These are phyloP conservation scores for Candida gorgasii DNA, from an alignment of 805 yeast genomes.

Conservation along the genomic window DNA sequence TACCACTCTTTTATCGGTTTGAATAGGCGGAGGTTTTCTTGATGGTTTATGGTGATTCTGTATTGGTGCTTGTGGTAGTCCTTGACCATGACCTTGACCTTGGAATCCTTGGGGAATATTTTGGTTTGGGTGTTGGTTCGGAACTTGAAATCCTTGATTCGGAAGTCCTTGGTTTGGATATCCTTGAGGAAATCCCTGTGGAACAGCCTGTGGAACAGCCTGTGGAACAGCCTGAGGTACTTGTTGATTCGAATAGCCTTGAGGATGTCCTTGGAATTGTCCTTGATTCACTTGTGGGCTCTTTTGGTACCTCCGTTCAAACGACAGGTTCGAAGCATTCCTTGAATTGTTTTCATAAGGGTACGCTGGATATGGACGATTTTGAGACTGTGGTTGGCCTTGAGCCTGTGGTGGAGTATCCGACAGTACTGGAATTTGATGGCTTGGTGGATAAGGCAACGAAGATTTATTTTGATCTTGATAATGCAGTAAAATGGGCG, in stretches of 20 bases:
- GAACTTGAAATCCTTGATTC: slow-evolving; percentile 1
- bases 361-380: slow-evolving; percentile 1
- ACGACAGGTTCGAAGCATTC: slow-evolving; percentile 5
- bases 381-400: slow-evolving; percentile 11
- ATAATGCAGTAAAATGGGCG: slow-evolving; percentile 12
- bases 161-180: neutral
- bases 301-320: slow-evolving; percentile 1
- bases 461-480: slow-evolving; percentile 13
- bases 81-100: no score
- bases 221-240: no score
- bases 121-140: neutral
- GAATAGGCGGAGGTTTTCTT: slow-evolving; percentile 12
- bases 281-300: neutral
- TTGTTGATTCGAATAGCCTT: no score
- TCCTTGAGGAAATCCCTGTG: no score
- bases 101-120: neutral
- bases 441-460: slow-evolving; percentile 10
- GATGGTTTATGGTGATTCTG: slow-evolving; percentile 8
- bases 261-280: no score
- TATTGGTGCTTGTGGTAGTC: no score
- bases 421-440: neutral
- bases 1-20: slow-evolving; percentile 24
- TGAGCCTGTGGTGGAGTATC: neutral
- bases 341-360: slow-evolving; percentile 5
- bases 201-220: no score